Base-by-base conservation (phyloP, 352 stramenopile genomes). In the Pythium phragmitis region DNA sequence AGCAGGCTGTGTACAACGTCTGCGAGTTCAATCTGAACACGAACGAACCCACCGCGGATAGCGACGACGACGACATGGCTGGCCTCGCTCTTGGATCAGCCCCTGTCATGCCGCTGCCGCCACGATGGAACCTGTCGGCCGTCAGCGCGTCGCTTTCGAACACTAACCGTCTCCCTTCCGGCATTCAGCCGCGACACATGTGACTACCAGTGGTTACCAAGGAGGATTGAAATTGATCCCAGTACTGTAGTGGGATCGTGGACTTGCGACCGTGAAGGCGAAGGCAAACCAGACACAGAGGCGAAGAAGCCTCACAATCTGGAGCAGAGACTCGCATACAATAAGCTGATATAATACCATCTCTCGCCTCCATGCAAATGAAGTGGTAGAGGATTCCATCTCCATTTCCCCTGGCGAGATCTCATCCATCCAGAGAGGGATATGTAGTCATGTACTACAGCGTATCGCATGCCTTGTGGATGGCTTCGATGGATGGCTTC, bases 51-150 rank as follows among this genome's bases (percentile, higher is more conserved):
- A 2, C 34, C 34, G 7, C 34, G 34, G 34, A 39, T 13, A 39
- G 34, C 34, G 34, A 39, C 34, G 34, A 54, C 39, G 49, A 59
- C 26, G 43, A 65, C 37, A 53, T 62, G 42, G 12, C 19, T 1
- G 56, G 56, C 4, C n/a, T 62, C 12, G 45, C 21, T 1, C 14
- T 26, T 13, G 34, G 34, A 36, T n/a, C 19, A 8, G 19, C 34
- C 21, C 4, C 43, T 6, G 16, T 21, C 17, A 62, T 42, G 42
- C 23, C 42, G 33, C 13, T 37, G 1, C 12, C 43, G 28, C 19
- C 56, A 43, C 56, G 56, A 7, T 62, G 56, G 56, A 62, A 62
- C n/a, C 11, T 30, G 7, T 62, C 56, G 30, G 19, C 54, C n/a
- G 56, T 62, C 12, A n/a, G 56, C 56, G 23, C 42, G 23, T 62